Base-by-base conservation (phyloP, 2,329 filamentous ascomycete species). In the Lasiodiplodia hormozganensis region DNA sequence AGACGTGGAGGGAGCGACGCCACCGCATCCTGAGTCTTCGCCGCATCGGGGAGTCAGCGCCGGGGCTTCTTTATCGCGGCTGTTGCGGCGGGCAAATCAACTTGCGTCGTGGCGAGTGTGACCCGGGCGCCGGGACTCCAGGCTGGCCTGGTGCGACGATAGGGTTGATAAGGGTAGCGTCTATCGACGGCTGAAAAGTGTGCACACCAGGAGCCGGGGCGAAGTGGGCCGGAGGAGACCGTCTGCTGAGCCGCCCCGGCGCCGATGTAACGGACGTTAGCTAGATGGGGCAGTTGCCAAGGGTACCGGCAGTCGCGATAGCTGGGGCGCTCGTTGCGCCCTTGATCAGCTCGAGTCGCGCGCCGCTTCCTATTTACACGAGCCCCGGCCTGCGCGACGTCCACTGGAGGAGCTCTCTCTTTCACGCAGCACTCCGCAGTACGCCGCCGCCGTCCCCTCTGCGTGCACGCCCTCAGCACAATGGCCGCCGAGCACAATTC, bases 401-500 rank as follows among this genome's bases (percentile, higher is more conserved):
- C 31, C 40, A 23, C 47, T 43, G 43, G 51, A 43, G 28, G 21
- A 34, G 18, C n/a, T 52, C 21, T 34, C 3, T 34, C 49, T 65
- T 23, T 49, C 36, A 38, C 62, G 38, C 52, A 38, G 28, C 49
- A 38, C 62, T 31, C 49, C 62, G n/a, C 54, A 34, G 54, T 28
- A n/a, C 28, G 16, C 58, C 23, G 40, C 14, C 57, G 57, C 31
- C 57, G 57, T 12, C 16, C 40, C 49, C 53, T 34, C 54, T n/a
- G 28, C 47, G 31, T 52, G 40, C 56, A 43, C 8, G n/a, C 36
- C n/a, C 14, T 52, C 38, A 28, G 38, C 40, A 52, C 65, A 40
- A 67, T 67, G 65, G 65, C 36, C 36, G 65, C 65, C 25, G 65
- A 60, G 43, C 77, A 80, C 71, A 79, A 79, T 70, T 72, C 69